A percentile compares a stretch with the other conserved stretches of the same genome.
These are phyloP conservation scores for Magnaporthales sp. DNA, from an alignment of 2,329 filamentous ascomycete species.

Conservation along the genomic window DNA sequence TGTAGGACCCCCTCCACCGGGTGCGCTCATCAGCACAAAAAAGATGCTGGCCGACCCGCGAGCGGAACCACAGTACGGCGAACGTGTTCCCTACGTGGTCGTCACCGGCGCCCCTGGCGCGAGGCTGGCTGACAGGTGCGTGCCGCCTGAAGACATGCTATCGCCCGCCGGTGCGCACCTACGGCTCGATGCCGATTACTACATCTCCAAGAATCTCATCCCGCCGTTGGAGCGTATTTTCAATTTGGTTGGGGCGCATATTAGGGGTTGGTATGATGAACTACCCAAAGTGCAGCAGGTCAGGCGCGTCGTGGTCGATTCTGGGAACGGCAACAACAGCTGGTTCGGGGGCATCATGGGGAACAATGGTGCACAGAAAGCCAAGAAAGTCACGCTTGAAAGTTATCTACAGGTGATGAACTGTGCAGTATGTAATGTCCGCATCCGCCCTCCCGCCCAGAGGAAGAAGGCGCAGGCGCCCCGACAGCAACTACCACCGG, in stretches of 20 bases:
- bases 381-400: slow-evolving; percentile 69
- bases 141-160: slow-evolving; percentile 77
- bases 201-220: slow-evolving; percentile 92
- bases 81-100: slow-evolving; percentile 91
- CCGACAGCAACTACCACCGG: background rate
- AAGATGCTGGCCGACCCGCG: slow-evolving; percentile 81
- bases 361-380: slow-evolving; percentile 13
- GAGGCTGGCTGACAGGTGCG: slow-evolving; percentile 78
- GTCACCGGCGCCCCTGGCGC: slow-evolving; percentile 81
- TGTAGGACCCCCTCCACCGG: slow-evolving; percentile 65
- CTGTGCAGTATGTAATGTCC: slow-evolving; percentile 67
- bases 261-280: slow-evolving; percentile 87
- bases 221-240: slow-evolving; percentile 94
- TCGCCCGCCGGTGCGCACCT: slow-evolving; percentile 55
- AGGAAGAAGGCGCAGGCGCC: background rate
- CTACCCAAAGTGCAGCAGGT: slow-evolving; percentile 87
- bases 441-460: slow-evolving; percentile 23
- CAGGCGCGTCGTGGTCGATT: slow-evolving; percentile 33
- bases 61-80: slow-evolving; percentile 86
- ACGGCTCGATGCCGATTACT: slow-evolving; percentile 89
- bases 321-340: slow-evolving; percentile 1
- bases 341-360: slow-evolving; percentile 7
- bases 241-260: slow-evolving; percentile 82
- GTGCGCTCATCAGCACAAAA: slow-evolving; percentile 78
- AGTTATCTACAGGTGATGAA: slow-evolving; percentile 78